Conservation (phyloP, 1,139 yeast genomes). For the Petasospora rhodanensis region DNA sequence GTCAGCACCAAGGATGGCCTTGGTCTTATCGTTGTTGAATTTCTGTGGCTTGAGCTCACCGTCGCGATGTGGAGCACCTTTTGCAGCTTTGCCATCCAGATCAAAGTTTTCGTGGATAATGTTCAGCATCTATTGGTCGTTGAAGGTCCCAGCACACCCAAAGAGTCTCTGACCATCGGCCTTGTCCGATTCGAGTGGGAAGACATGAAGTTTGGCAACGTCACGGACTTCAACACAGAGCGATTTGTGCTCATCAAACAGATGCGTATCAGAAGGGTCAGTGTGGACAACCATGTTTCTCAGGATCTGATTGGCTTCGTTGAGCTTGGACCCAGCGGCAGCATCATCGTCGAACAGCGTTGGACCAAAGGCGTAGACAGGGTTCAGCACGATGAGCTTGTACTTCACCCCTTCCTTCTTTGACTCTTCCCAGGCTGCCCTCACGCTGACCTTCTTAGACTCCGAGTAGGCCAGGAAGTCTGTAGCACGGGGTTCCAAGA, state of each 20-base stretch:
- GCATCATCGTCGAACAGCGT: conserved; percentile 34
- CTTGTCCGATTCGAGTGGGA: conserved; percentile 32
- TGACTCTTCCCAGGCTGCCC: conserved; percentile 52
- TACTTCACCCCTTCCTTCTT: conserved; percentile 36
- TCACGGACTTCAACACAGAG: conserved; percentile 37
- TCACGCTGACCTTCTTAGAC: conserved; percentile 50
- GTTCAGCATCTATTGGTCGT: too few relatives aligned
- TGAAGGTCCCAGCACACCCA: too few relatives aligned
- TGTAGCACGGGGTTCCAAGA: conserved; percentile 37
- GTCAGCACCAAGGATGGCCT: too few relatives aligned
- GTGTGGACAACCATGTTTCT: conserved; percentile 22
- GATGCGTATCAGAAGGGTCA: conserved; percentile 20
- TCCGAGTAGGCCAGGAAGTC: conserved; percentile 38
- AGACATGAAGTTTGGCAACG: conserved; percentile 37
- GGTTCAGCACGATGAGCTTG: conserved; percentile 39
- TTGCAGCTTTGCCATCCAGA: too few relatives aligned
- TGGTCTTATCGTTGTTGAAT: too few relatives aligned
- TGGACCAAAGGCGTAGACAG: conserved; percentile 48
- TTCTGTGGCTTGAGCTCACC: too few relatives aligned
- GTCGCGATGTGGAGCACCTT: too few relatives aligned
- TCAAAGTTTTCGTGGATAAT: too few relatives aligned
- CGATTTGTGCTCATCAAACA: conserved; percentile 18
- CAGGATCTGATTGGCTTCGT: conserved; percentile 32
- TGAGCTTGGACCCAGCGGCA: conserved; percentile 29
- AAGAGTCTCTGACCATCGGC: conserved; percentile 33